Percentiles rank a stretch among this genome's conserved stretches.
Evolutionary conservation across 768 basidiomycete genomes (phyloP).

Genomic region (Pisolithus marmoratus): DNA sequence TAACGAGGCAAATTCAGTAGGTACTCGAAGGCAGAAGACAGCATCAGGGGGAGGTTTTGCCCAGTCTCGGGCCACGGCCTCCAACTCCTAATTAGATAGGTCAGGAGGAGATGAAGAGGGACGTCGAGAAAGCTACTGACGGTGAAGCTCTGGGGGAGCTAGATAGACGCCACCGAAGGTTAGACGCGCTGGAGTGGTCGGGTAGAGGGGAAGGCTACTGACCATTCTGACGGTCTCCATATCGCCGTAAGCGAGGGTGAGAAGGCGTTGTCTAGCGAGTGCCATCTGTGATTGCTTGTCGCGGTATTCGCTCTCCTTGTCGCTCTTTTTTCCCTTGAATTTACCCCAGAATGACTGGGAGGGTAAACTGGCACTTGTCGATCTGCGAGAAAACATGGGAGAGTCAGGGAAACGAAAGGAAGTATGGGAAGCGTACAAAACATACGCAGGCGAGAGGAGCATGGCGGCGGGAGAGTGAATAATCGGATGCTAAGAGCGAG

Average conservation of each 20-base stretch:
- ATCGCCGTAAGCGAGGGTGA: constrained; percentile 78
- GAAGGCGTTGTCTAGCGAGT: constrained; percentile 64
- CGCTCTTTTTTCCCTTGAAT: constrained; percentile 57
- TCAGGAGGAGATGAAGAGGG: neutral
- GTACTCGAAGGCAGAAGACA: constrained; percentile 69
- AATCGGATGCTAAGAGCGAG: constrained; percentile 12
- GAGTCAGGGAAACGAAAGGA: constrained; percentile 15
- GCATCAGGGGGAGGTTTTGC: constrained; percentile 80
- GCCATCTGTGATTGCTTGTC: constrained; percentile 56
- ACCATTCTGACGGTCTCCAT: constrained; percentile 83
- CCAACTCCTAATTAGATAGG: constrained; percentile 55
- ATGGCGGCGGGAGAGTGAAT: constrained; percentile 34
- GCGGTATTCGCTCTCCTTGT: constrained; percentile 60
- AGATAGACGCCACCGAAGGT: neutral
- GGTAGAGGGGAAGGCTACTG: constrained; percentile 9
- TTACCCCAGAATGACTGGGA: constrained; percentile 52
- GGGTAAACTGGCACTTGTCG: constrained; percentile 56
- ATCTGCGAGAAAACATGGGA: constrained; percentile 44
- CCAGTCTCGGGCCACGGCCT: constrained; percentile 78
- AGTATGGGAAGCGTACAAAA: constrained; percentile 20
- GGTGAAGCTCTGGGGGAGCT: constrained; percentile 65
- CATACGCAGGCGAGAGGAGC: constrained; percentile 81
- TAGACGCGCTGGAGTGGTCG: neutral
- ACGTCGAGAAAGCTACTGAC: constrained; percentile 36
- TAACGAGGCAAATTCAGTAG: constrained; percentile 82